Evolutionary conservation across 306 rosid genomes (phyloP), one percentile per base, ranked within the genome.

Genomic region (Biancaea sappan): DNA sequence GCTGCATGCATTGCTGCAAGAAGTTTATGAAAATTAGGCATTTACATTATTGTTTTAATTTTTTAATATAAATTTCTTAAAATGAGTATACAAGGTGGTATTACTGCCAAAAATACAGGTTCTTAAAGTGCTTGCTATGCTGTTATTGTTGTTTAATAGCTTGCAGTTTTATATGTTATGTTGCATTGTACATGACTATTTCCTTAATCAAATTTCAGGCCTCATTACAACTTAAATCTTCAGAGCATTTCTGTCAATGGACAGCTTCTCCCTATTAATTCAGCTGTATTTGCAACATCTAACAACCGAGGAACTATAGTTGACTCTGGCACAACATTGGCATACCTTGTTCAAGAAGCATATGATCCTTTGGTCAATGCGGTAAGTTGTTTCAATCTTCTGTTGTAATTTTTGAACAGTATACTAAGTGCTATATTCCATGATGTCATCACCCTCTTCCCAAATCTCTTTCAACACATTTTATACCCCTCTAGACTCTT

Each of bases 321-420:
- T 66, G 98, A 94, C 81, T 81, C 91, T 6, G 97, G 98, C 70
- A 91, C 98, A 74, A 91, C 98, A 59, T 86, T 94, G 88, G 77
- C 98, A 52, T 91, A 91, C 84, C 96, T 94, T 66, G 88, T 94
- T 35, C 86, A 83, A 81, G 98, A 91, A 83, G 98, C 97, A n/a
- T 94, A 82, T 63, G 90, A 84, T 87, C 97, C 97, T 53, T 89
- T 94, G 52, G 91, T 91, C 73, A 77, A 59, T 61, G 89, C 97
- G 72, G 98, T 94, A 90, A 86, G 97, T 89, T 79, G 32, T 10
- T 78, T 74, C 31, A 26, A 66, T 18, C 44, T 60, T 37, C 13
- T 18, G 31, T 67, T 73, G 32, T 53, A 52, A 50, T 28, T 76
- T 57, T 34, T 68, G 38, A 38, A 41, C 28, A 47, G 46, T 61